These are phyloP conservation scores for Schizosaccharomyces japonicus DNA, from an alignment of 805 yeast genomes.

Conservation along the genomic window DNA sequence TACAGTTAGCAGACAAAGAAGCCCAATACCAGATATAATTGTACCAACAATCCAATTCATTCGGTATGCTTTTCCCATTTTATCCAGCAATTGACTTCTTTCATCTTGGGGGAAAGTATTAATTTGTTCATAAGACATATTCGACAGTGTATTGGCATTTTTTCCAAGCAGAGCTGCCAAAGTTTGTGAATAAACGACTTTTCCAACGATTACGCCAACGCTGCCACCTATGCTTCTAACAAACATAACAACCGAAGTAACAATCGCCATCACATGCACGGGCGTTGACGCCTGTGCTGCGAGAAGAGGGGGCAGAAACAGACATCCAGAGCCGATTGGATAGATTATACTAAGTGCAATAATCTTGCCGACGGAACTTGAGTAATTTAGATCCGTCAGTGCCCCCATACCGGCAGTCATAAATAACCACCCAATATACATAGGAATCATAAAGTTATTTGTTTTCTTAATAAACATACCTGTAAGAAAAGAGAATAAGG, in stretches of 20 bases:
- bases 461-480: constrained; percentile 21
- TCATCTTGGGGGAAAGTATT: too few species aligned
- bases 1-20: too few species aligned
- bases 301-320: constrained; percentile 20
- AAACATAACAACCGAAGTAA: constrained; percentile 15
- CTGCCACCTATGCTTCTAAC: constrained; percentile 15
- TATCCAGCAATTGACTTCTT: too few species aligned
- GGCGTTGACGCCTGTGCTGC: constrained; percentile 15
- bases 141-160: not conserved
- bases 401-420: constrained; percentile 25
- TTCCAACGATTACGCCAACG: constrained; percentile 16
- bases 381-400: constrained; percentile 18
- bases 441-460: constrained; percentile 21
- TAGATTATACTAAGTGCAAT: constrained; percentile 24
- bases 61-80: too few species aligned
- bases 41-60: too few species aligned
- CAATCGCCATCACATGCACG: constrained; percentile 13
- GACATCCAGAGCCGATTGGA: constrained; percentile 27
- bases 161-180: not conserved
- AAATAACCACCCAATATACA: constrained; percentile 18
- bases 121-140: not conserved
- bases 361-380: constrained; percentile 18
- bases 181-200: constrained; percentile 6
- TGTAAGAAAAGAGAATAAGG: constrained; percentile 17
- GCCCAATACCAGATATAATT: too few species aligned